These are phyloP conservation scores for Hypoxylon sp. DNA, from an alignment of 2,329 filamentous ascomycete species.

Conservation along the genomic window DNA sequence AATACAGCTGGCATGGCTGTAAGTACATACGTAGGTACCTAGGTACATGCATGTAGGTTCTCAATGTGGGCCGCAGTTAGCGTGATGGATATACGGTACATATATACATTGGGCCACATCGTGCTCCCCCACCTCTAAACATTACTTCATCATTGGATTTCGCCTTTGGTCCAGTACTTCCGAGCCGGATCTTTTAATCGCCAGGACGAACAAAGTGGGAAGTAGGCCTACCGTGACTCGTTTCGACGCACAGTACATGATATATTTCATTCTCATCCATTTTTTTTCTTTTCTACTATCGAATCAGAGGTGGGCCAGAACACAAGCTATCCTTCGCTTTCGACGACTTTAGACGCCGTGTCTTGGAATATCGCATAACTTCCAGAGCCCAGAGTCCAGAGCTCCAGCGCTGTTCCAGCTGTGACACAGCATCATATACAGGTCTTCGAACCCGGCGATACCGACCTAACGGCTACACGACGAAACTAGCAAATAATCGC, in stretches of 20 bases:
- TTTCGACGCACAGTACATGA: constrained; percentile 10
- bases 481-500: constrained; percentile 22
- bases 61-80: neutral
- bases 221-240: constrained; percentile 19
- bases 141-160: constrained; percentile 36
- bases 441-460: constrained; percentile 25
- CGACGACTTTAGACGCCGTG: constrained; percentile 1
- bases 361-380: constrained; percentile 6
- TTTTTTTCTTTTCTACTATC: neutral
- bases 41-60: neutral
- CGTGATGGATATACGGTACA: neutral
- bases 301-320: constrained; percentile 3
- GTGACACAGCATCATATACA: constrained; percentile 15
- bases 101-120: neutral
- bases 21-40: neutral
- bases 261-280: constrained; percentile 14
- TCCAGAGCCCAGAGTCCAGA: neutral
- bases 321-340: constrained; percentile 6
- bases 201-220: constrained; percentile 20
- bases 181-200: constrained; percentile 24
- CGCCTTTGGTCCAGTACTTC: constrained; percentile 24
- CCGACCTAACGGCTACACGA: constrained; percentile 15
- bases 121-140: constrained; percentile 27
- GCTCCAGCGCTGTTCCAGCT: constrained; percentile 3
- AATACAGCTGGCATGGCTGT: too few species aligned